Evolutionary conservation across 2,329 filamentous ascomycete species (phyloP), one percentile per base, ranked within the genome.

Genomic region (Fusarium coicis): DNA sequence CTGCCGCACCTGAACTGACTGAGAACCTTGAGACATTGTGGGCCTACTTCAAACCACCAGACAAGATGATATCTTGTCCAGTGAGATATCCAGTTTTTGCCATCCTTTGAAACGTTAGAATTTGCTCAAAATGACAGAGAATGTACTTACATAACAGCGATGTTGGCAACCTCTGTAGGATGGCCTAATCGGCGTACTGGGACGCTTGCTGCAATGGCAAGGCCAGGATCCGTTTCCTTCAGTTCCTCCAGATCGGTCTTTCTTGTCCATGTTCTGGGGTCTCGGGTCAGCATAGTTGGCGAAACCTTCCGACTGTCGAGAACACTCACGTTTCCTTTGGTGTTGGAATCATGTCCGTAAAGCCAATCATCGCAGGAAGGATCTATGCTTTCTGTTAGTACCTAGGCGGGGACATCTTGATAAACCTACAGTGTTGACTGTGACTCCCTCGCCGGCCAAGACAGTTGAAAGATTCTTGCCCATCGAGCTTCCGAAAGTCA

Each of bases 271-370:
- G 78, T 78, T 3, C 81, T 82, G 14, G 7, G 2, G 21, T 7
- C 21, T 14, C 2, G 4, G 5, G 21, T 9, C 8, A 11, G 12
- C n/a, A 10, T 32, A 7, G 12, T 6, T 4, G 1, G 18, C 2
- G 18, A 18, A 6, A 21, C 0, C 12, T 28, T 21, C 12, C 3
- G 8, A 14, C n/a, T 23, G 40, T 23, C 0, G n/a, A 21, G 26
- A 23, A 36, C 23, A 53, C 43, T 44, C 58, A 81, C 80, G 56
- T 79, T 46, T 77, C 75, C 21, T 79, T 79, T 2, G 81, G 80
- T 1, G 77, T 76, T 2, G 80, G 79, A 16, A 82, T 82, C 80
- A 82, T 81, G 23, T 79, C 80, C 10, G 80, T 82, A 18, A 77
- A 74, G 0, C 79, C 80, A 32, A 82, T 82, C 80, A 82, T 82